phyloP scores from a whole-genome alignment of 75 land plant species.

The Selaginella tamariscina region DNA sequence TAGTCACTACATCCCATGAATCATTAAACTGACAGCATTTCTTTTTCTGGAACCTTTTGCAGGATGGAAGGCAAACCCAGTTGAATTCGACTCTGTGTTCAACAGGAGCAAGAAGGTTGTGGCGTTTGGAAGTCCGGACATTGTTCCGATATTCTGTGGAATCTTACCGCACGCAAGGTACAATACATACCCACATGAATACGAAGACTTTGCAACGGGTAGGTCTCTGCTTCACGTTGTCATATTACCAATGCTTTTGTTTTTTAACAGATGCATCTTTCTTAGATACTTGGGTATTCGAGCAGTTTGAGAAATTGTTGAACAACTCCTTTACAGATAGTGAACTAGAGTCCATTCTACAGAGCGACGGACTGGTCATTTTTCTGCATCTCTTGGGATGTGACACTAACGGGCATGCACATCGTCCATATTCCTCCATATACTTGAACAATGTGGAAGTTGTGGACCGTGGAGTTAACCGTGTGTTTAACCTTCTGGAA shows the following conservation, averaged over 20 bases:
- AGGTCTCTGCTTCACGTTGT: background rate
- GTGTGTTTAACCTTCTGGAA: constrained; percentile 56
- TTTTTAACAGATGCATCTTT: constrained; percentile 90
- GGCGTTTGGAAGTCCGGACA: constrained; percentile 93
- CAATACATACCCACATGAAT: constrained; percentile 77
- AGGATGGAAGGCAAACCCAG: constrained; percentile 99
- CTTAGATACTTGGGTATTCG: constrained; percentile 88
- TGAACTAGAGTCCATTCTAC: constrained; percentile 34
- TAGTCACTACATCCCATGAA: background rate
- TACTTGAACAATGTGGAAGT: constrained; percentile 89
- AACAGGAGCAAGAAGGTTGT: constrained; percentile 79
- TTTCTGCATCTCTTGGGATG: constrained; percentile 89
- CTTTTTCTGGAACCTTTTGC: constrained; percentile 13
- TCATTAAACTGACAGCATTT: background rate
- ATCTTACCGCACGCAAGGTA: constrained; percentile 57
- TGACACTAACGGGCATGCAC: constrained; percentile 98
- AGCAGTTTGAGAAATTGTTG: constrained; percentile 49
- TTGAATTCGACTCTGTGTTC: constrained; percentile 95
- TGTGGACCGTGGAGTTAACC: constrained; percentile 66
- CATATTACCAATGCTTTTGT: background rate
- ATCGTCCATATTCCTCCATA: constrained; percentile 74
- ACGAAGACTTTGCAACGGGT: constrained; percentile 95
- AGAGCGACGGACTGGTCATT: constrained; percentile 57
- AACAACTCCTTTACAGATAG: constrained; percentile 48
- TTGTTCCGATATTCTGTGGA: constrained; percentile 86